Percentiles rank a stretch among this genome's conserved stretches.
phyloP scores from a whole-genome alignment of 768 basidiomycete species.

The Pilatotrama ljubarskyi region DNA sequence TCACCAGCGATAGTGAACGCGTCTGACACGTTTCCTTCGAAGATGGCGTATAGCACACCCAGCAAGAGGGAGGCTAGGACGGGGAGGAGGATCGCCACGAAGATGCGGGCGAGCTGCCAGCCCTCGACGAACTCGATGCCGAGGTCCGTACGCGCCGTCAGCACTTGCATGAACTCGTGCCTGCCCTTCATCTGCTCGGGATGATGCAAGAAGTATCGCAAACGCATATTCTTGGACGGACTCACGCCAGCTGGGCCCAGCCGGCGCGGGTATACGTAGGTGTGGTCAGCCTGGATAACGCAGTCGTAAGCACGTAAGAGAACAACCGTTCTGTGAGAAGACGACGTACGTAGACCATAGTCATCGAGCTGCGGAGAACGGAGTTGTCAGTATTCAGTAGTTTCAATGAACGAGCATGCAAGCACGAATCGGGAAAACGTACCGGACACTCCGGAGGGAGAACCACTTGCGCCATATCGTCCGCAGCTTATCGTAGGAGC shows the following conservation, averaged over 20 bases:
- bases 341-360: constrained; percentile 23
- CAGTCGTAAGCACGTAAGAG: too few relatives aligned
- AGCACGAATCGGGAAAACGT: background rate
- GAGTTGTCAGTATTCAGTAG: too few relatives aligned
- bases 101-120: constrained; percentile 20
- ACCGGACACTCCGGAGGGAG: constrained; percentile 23
- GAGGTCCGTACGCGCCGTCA: constrained; percentile 19
- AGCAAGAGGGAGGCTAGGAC: constrained; percentile 17
- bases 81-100: constrained; percentile 20
- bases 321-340: background rate
- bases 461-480: constrained; percentile 25
- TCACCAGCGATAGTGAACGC: constrained; percentile 24
- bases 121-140: constrained; percentile 24
- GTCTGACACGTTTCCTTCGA: constrained; percentile 16
- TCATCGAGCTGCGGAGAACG: constrained; percentile 17
- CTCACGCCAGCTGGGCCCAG: constrained; percentile 19
- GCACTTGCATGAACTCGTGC: constrained; percentile 25
- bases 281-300: constrained; percentile 20
- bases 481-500: constrained; percentile 21
- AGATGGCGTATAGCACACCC: constrained; percentile 11
- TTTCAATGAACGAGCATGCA: background rate
- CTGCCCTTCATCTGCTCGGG: constrained; percentile 19
- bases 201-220: constrained; percentile 23
- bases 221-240: constrained; percentile 25
- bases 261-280: constrained; percentile 22